These are phyloP conservation scores for Colletotrichum camelliae DNA, from an alignment of 2,329 filamentous ascomycete species.

Conservation along the genomic window DNA sequence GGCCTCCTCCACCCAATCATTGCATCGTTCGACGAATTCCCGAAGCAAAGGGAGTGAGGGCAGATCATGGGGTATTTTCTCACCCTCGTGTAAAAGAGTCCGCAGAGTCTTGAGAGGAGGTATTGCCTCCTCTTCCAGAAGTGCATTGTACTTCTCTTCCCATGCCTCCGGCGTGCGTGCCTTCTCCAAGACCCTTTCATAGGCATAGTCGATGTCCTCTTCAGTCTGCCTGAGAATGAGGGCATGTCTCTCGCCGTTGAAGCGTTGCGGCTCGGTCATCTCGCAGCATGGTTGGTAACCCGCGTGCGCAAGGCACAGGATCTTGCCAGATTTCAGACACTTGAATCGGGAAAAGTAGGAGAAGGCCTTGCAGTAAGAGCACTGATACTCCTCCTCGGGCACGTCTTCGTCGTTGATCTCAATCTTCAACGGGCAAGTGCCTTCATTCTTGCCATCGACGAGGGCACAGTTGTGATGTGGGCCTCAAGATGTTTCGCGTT, in stretches of 20 bases:
- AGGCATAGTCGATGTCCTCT: conserved; percentile 68
- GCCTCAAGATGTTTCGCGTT: conserved; percentile 66
- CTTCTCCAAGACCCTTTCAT: conserved; percentile 84
- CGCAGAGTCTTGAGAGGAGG: conserved; percentile 88
- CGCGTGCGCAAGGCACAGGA: conserved; percentile 82
- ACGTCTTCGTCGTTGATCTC: conserved; percentile 76
- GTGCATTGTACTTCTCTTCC: conserved; percentile 87
- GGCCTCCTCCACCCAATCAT: conserved; percentile 97
- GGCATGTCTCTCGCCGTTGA: conserved; percentile 71
- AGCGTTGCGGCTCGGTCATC: conserved; percentile 68
- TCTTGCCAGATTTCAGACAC: conserved; percentile 81
- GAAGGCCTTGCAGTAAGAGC: conserved; percentile 89
- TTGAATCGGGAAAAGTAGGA: conserved; percentile 90
- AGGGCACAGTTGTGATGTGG: conserved; percentile 60
- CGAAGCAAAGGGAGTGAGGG: conserved; percentile 81
- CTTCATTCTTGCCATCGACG: conserved; percentile 51
- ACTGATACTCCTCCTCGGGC: conserved; percentile 91
- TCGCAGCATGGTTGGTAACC: conserved; percentile 84
- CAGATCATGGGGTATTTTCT: conserved; percentile 92
- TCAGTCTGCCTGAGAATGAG: conserved; percentile 80
- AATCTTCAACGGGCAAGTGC: conserved; percentile 65
- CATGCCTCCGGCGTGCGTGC: conserved; percentile 85
- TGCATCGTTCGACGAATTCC: conserved; percentile 93
- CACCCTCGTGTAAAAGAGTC: conserved; percentile 86
- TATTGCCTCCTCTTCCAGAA: conserved; percentile 82